phyloP scores from a whole-genome alignment of 2,329 filamentous ascomycete species.

The Lomentospora prolificans region DNA sequence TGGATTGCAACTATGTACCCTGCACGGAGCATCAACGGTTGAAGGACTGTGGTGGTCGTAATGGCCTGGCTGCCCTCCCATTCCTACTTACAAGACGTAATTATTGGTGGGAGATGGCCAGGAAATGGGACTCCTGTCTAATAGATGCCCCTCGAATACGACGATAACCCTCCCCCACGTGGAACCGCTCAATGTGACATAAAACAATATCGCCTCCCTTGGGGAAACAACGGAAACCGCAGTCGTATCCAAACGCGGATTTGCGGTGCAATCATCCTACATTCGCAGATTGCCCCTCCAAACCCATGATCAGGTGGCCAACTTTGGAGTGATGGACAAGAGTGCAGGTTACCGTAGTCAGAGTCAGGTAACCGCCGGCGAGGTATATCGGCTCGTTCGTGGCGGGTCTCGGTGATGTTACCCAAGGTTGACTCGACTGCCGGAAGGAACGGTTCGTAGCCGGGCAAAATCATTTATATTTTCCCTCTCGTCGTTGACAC shows the following conservation, averaged over 20 bases:
- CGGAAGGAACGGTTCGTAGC: not conserved
- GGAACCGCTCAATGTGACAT: not conserved
- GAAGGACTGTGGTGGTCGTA: not conserved
- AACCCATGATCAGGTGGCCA: not conserved
- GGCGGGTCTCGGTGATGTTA: not conserved
- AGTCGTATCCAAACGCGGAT: not conserved
- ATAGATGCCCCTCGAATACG: not conserved
- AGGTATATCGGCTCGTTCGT: not conserved
- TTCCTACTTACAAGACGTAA: not conserved
- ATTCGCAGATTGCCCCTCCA: not conserved
- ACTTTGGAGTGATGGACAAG: too few species aligned
- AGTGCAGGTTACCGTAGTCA: not conserved
- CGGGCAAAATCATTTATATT: not conserved
- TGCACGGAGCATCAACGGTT: not conserved
- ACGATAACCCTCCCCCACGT: not conserved
- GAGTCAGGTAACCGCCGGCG: too few species aligned
- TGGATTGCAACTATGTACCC: not conserved
- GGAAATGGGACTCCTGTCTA: too few species aligned
- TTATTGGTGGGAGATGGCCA: conserved; percentile 1
- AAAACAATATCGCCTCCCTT: not conserved
- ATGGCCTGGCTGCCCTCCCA: not conserved
- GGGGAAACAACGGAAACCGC: not conserved
- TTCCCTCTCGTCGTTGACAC: not conserved
- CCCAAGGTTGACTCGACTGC: not conserved
- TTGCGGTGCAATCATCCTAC: not conserved